Evolutionary conservation across 176 grass and related monocot species (phyloP), one percentile per base, ranked within the genome.

Genomic region (Aechmea fasciata): DNA sequence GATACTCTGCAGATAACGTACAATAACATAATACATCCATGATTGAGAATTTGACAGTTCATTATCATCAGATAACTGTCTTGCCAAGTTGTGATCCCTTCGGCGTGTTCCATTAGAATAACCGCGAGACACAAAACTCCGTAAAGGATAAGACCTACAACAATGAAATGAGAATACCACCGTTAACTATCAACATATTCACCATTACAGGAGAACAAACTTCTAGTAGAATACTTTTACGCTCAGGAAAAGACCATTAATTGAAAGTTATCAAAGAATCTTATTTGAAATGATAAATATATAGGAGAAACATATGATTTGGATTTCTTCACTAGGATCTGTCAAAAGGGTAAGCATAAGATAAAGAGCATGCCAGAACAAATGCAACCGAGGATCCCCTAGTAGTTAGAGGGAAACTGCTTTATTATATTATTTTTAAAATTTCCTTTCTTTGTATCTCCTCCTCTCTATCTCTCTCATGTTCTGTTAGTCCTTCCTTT

Each of bases 1-100:
- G 25, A 29, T 29, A 74, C 4, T 71, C 50, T n/a, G 53, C 26
- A 59, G 15, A 73, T 25, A 72, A 85, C 82, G 73, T 93, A 93
- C 94, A 15, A 72, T 77, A 47, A 83, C 69, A 69, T 84, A 99
- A 79, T 81, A 66, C 79, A 69, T 82, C 80, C 85, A 77, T 57
- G 81, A 78, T 70, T 2, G 73, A 13, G 77, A 65, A 82, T 50
- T 72, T 47, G 85, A 78, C 55, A n/a, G 20, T 1, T 75, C 65
- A 0, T 75, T 71, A 77, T 99, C 71, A 75, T 88, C 84, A 59
- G 63, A 69, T 84, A 85, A 73, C 17, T 84, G 82, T 82, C 74
- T 87, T 71, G 81, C 64, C 41, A 91, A 73, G 25, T 67, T 92
- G 52, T 79, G 50, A 72, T 74, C 69, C 72, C 79, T 74, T 28